These are phyloP conservation scores for Dicorynia guianensis DNA, from an alignment of 306 rosid species.

Conservation along the genomic window DNA sequence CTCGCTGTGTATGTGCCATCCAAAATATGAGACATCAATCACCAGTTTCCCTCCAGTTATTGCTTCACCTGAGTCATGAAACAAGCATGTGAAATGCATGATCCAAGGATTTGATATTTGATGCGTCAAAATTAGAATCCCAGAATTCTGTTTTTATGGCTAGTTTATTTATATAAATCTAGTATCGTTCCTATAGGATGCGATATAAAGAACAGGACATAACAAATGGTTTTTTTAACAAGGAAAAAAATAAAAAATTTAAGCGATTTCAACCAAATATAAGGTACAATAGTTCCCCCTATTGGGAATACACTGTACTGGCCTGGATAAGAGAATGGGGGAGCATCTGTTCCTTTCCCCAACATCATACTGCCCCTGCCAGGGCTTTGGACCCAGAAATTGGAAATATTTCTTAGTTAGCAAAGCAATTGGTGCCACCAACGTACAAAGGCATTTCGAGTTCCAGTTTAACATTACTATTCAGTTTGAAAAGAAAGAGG, in stretches of 20 bases:
- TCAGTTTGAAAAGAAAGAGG: too few species aligned
- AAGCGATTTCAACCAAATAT: not conserved
- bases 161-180: not conserved
- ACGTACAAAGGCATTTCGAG: not conserved
- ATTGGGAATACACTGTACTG: not conserved
- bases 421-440: not conserved
- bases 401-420: not conserved
- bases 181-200: not conserved
- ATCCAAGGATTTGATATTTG: not conserved
- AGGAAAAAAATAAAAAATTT: not conserved
- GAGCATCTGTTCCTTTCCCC: not conserved
- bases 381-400: not conserved
- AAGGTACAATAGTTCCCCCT: not conserved
- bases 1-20: constrained; percentile 82
- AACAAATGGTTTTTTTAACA: not conserved
- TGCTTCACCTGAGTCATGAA: constrained; percentile 54
- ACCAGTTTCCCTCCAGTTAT: constrained; percentile 77
- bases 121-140: too few species aligned
- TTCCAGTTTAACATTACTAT: constrained; percentile 10
- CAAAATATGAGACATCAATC: constrained; percentile 82
- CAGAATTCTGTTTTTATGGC: not conserved
- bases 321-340: constrained; percentile 22
- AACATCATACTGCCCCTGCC: constrained; percentile 6
- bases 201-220: not conserved
- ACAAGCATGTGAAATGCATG: constrained; percentile 2